These are phyloP conservation scores for Madurella fahalii DNA, from an alignment of 2,329 filamentous ascomycete genomes.

Conservation along the genomic window DNA sequence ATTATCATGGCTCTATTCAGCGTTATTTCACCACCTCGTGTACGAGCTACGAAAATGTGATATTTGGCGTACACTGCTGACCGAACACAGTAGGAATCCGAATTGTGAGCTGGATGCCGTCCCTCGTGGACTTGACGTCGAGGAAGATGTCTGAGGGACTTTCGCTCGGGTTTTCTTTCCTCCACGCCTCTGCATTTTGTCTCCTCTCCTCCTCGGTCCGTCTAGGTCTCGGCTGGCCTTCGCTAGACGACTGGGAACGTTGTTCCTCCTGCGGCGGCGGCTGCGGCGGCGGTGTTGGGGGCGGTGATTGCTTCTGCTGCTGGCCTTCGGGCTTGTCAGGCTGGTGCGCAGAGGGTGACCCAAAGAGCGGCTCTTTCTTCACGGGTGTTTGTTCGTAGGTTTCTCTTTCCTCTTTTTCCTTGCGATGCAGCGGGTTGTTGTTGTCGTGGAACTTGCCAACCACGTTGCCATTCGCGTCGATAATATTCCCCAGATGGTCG, in stretches of 20 bases:
- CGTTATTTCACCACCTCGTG: not conserved
- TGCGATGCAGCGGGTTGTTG: conserved; percentile 42
- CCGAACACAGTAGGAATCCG: conserved; percentile 54
- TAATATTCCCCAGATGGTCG: conserved; percentile 44
- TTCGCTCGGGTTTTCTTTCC: conserved; percentile 36
- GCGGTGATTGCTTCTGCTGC: not conserved
- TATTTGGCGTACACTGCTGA: conserved; percentile 29
- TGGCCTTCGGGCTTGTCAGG: conserved; percentile 31
- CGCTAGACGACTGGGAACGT: conserved; percentile 1
- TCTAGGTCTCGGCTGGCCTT: conserved; percentile 14
- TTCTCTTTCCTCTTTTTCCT: conserved; percentile 26
- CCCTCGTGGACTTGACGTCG: conserved; percentile 54
- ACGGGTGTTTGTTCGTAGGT: conserved; percentile 21
- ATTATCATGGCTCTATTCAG: not conserved
- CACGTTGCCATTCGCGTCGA: conserved; percentile 42
- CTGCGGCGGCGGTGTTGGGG: conserved; percentile 1
- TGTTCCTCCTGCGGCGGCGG: conserved; percentile 17
- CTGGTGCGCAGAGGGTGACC: too few relatives aligned
- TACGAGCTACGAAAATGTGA: conserved; percentile 29
- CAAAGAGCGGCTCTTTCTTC: conserved; percentile 27
- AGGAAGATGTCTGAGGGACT: conserved; percentile 52
- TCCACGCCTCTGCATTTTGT: conserved; percentile 33
- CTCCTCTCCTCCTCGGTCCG: conserved; percentile 32
- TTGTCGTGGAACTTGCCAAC: conserved; percentile 46
- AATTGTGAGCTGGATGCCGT: conserved; percentile 55